A percentile compares a stretch with the other conserved stretches of the same genome.
Evolutionary conservation across 2,329 filamentous ascomycete species (phyloP).

Genomic region (Penicillium sp.): DNA sequence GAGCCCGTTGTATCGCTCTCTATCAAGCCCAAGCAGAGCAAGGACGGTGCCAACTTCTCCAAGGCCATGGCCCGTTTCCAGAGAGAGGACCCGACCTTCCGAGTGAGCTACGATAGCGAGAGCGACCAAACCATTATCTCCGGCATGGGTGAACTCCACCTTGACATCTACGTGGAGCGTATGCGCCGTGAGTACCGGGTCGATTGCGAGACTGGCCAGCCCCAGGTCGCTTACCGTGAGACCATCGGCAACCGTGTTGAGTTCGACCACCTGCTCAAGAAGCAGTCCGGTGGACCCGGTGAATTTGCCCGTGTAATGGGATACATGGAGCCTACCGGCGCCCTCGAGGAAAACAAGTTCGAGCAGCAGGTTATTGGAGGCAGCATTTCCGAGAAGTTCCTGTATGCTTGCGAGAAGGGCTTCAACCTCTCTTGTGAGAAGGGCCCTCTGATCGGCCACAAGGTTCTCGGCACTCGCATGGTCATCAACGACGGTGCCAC

Average conservation of each 20-base stretch:
- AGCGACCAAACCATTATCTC: conserved; percentile 96
- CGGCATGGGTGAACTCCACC: conserved; percentile 95
- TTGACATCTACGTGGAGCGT: conserved; percentile 96
- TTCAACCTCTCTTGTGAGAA: conserved; percentile 80
- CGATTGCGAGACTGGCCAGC: conserved; percentile 91
- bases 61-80: conserved; percentile 99
- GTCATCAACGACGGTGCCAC: conserved; percentile 94
- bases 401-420: conserved; percentile 92
- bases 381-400: conserved; percentile 90
- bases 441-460: conserved; percentile 88
- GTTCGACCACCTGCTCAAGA: conserved; percentile 92
- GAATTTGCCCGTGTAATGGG: conserved; percentile 92
- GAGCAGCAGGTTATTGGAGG: conserved; percentile 85
- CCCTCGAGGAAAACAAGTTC: conserved; percentile 73
- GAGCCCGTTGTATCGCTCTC: conserved; percentile 97
- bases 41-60: conserved; percentile 89
- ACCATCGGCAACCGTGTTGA: conserved; percentile 76
- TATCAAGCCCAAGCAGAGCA: conserved; percentile 91
- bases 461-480: conserved; percentile 85
- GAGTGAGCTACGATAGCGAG: conserved; percentile 86
- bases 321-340: conserved; percentile 80
- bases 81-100: conserved; percentile 96
- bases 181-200: conserved; percentile 96
- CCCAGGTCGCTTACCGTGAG: conserved; percentile 95
- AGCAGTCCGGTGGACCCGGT: conserved; percentile 91